Conservation (phyloP, 352 stramenopile genomes). For the Phytophthora sansomeana region DNA sequence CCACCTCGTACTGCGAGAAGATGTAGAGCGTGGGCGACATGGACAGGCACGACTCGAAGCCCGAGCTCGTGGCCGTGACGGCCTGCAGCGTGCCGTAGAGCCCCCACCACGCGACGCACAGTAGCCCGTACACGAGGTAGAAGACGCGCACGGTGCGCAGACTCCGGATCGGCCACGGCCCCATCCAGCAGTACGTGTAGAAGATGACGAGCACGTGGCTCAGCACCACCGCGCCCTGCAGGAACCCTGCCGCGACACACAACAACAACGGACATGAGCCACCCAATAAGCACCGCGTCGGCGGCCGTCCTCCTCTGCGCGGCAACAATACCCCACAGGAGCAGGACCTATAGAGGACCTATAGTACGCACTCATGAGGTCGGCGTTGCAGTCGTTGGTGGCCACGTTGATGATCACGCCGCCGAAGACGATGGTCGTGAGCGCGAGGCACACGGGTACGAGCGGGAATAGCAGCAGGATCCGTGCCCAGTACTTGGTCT, state of each 20-base stretch:
- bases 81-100: slow-evolving; percentile 71
- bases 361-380: slow-evolving; percentile 61
- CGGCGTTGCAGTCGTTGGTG: slow-evolving; percentile 69
- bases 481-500: slow-evolving; percentile 76
- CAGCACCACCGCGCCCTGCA: slow-evolving; percentile 71
- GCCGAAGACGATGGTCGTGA: slow-evolving; percentile 70
- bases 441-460: slow-evolving; percentile 58
- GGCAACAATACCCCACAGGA: slow-evolving; percentile 2
- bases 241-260: slow-evolving; percentile 45
- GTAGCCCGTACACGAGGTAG: slow-evolving; percentile 66
- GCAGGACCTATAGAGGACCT: too few species aligned
- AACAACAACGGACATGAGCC: slow-evolving; percentile 14
- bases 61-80: slow-evolving; percentile 59
- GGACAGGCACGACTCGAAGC: slow-evolving; percentile 75
- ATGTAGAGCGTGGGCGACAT: slow-evolving; percentile 74
- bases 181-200: slow-evolving; percentile 82
- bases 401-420: slow-evolving; percentile 78
- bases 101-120: slow-evolving; percentile 73
- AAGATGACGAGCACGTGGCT: slow-evolving; percentile 75
- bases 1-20: slow-evolving; percentile 77
- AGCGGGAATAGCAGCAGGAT: slow-evolving; percentile 76
- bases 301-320: background rate
- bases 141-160: slow-evolving; percentile 68
- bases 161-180: slow-evolving; percentile 58
- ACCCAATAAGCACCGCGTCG: background rate